phyloP scores from a whole-genome alignment of 2,329 filamentous ascomycete species.

The Bipolaris victoriae region DNA sequence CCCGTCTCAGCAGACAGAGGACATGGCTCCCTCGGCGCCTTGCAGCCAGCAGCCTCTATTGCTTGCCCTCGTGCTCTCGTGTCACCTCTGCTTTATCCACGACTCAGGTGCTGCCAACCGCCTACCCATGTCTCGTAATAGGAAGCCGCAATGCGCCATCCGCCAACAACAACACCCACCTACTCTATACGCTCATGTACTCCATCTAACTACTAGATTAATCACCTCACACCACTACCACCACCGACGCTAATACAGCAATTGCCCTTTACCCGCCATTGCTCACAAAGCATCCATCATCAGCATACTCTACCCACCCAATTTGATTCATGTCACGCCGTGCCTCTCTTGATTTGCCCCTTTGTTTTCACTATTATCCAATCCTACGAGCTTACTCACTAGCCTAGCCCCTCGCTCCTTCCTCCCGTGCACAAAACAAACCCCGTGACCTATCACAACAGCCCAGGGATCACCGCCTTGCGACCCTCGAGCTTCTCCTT shows the following conservation, averaged over 20 bases:
- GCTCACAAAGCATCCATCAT: not conserved
- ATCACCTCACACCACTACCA: too few relatives aligned
- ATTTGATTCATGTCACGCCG: not conserved
- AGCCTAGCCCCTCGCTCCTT: not conserved
- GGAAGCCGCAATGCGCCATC: not conserved
- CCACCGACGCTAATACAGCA: too few relatives aligned
- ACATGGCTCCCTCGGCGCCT: slow-evolving; percentile 23
- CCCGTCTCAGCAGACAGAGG: slow-evolving; percentile 11
- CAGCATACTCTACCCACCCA: not conserved
- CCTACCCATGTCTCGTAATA: not conserved
- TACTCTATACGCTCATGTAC: too few relatives aligned
- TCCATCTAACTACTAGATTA: too few relatives aligned
- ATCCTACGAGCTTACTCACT: slow-evolving; percentile 5
- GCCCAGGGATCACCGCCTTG: slow-evolving; percentile 73
- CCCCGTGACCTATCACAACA: slow-evolving; percentile 49
- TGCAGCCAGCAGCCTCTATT: slow-evolving; percentile 13
- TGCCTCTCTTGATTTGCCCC: not conserved
- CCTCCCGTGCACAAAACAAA: not conserved
- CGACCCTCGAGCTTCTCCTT: slow-evolving; percentile 75
- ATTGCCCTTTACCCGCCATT: not conserved
- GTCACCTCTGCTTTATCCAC: not conserved
- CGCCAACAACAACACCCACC: not conserved
- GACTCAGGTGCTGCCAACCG: not conserved
- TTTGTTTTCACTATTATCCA: not conserved
- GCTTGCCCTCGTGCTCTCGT: not conserved